Evolutionary conservation across 2,329 filamentous ascomycete species (phyloP).

Genomic region (Ophiosphaerella herpotricha): DNA sequence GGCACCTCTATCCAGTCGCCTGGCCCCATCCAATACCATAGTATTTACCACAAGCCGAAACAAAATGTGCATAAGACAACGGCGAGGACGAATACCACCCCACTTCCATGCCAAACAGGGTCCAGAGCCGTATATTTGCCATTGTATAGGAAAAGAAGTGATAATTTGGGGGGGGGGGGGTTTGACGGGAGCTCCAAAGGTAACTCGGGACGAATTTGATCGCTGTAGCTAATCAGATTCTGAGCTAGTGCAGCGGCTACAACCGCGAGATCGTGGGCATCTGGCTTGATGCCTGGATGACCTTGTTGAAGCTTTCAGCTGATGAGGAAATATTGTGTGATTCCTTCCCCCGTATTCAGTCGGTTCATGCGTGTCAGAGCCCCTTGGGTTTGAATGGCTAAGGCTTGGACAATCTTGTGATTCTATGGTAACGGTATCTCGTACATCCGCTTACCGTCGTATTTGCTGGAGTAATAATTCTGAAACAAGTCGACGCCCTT

Average conservation of each 20-base stretch:
- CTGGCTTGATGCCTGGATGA: neutral
- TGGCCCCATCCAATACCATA: neutral
- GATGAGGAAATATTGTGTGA: neutral
- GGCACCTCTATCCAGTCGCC: neutral
- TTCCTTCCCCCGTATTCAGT: no score
- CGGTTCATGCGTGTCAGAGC: no score
- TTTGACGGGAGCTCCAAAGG: neutral
- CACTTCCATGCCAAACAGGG: conserved; percentile 7
- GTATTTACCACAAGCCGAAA: neutral
- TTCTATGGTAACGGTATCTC: neutral
- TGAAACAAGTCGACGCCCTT: neutral
- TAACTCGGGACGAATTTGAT: conserved; percentile 4
- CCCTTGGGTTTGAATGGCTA: neutral
- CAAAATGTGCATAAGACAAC: neutral
- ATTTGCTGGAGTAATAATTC: neutral
- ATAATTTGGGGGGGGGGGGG: neutral
- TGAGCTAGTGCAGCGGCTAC: conserved; percentile 1
- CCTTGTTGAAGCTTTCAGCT: neutral
- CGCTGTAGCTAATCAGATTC: conserved; percentile 7
- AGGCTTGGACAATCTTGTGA: neutral
- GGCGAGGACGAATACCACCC: conserved; percentile 1
- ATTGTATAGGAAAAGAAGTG: conserved; percentile 7
- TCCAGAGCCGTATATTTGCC: conserved; percentile 11
- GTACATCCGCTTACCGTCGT: neutral
- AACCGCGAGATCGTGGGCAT: conserved; percentile 5